Conservation (phyloP, 1,139 yeast genomes). For the Yamadazyma conglobata region DNA sequence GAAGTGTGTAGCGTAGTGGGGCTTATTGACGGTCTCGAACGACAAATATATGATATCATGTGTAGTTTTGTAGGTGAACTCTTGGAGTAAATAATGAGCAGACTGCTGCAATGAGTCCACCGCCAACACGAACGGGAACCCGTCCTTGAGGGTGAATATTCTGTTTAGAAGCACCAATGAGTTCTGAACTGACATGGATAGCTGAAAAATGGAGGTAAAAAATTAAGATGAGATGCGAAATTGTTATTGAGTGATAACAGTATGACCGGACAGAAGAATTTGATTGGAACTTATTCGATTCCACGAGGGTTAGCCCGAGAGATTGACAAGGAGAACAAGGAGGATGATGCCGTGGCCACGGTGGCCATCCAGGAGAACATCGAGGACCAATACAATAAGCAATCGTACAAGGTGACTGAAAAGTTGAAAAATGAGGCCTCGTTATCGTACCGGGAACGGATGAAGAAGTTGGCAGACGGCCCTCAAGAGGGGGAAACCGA, state of each 20-base stretch:
- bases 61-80: conserved; percentile 35
- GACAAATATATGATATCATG: conserved; percentile 44
- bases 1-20: conserved; percentile 47
- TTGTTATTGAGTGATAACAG: too few species aligned
- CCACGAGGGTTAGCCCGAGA: conserved; percentile 27
- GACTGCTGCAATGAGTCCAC: conserved; percentile 73
- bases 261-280: too few species aligned
- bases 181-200: conserved; percentile 32
- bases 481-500: neutral
- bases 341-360: conserved; percentile 18
- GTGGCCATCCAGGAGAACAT: conserved; percentile 12
- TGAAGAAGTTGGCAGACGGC: conserved; percentile 2
- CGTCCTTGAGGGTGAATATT: conserved; percentile 64
- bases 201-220: neutral
- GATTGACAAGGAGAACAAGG: conserved; percentile 22
- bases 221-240: neutral
- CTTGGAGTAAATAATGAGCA: conserved; percentile 51
- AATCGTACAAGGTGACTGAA: conserved; percentile 10
- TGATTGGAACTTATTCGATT: conserved; percentile 22
- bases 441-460: conserved; percentile 10
- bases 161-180: conserved; percentile 60
- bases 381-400: conserved; percentile 14
- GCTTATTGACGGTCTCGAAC: conserved; percentile 57
- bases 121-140: conserved; percentile 66
- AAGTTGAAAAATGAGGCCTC: conserved; percentile 5